Evolutionary conservation across 116 monocot species (phyloP).

Genomic region (Phalaenopsis hybrid): DNA sequence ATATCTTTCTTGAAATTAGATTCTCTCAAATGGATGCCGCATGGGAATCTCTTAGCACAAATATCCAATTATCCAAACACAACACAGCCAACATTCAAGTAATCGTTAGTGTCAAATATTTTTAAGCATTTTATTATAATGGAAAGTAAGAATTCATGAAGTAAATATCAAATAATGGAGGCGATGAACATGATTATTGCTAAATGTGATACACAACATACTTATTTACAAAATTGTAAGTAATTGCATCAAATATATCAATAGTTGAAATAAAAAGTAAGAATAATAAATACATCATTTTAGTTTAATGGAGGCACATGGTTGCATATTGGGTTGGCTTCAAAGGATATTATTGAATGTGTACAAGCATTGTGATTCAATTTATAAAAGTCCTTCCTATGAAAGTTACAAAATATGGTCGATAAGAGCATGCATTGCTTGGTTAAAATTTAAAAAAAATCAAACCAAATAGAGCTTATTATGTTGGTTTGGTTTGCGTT

Average conservation of each 20-base stretch:
- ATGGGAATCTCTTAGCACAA: not conserved
- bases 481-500: too few species aligned
- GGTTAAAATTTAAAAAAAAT: too few species aligned
- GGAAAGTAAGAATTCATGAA: not conserved
- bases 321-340: too few species aligned
- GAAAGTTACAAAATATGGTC: too few species aligned
- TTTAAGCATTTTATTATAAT: not conserved
- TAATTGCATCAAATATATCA: not conserved
- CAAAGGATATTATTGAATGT: too few species aligned
- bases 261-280: not conserved
- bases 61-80: not conserved
- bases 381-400: too few species aligned
- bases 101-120: not conserved
- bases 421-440: too few species aligned
- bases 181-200: not conserved
- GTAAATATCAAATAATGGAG: not conserved
- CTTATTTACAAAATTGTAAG: not conserved
- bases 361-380: too few species aligned
- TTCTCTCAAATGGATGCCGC: not conserved
- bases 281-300: too few species aligned
- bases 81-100: not conserved
- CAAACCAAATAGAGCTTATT: too few species aligned
- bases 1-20: not conserved
- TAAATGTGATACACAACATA: not conserved
- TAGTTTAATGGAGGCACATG: too few species aligned